phyloP scores from a whole-genome alignment of 2,329 filamentous ascomycete species.

The Botryotinia calthae region DNA sequence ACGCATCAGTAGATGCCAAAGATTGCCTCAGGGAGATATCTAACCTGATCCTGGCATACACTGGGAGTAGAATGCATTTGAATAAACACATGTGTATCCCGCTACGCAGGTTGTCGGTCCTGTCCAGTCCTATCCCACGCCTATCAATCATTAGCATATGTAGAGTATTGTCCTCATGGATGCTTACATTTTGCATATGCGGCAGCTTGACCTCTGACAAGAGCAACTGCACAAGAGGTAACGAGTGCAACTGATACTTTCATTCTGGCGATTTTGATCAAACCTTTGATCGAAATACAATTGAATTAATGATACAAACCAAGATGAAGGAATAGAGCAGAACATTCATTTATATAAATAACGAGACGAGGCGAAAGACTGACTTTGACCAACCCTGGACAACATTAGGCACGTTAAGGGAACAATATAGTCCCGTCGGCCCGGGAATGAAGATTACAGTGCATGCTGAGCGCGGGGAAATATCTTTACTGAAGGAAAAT shows the following conservation, averaged over 20 bases:
- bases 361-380: neutral
- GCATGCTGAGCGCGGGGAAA: neutral
- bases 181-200: slow-evolving; percentile 14
- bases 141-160: neutral
- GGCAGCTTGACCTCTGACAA: slow-evolving; percentile 8
- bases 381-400: neutral
- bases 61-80: slow-evolving; percentile 16
- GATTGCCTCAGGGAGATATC: neutral
- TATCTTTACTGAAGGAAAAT: slow-evolving; percentile 10
- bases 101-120: slow-evolving; percentile 12
- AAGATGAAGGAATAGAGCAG: neutral
- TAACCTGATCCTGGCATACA: slow-evolving; percentile 15
- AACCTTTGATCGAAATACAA: neutral
- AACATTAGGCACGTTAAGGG: neutral
- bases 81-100: neutral
- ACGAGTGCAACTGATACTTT: slow-evolving; percentile 11
- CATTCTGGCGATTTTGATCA: neutral
- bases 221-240: slow-evolving; percentile 1
- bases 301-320: neutral
- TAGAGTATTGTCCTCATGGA: neutral
- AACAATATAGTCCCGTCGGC: neutral
- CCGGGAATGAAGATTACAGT: neutral
- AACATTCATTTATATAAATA: slow-evolving; percentile 6
- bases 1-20: neutral
- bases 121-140: slow-evolving; percentile 8